A percentile compares a stretch with the other conserved stretches of the same genome.
These are phyloP conservation scores for Fraxinus anomala DNA, from an alignment of 257 asterid genomes.

Conservation along the genomic window DNA sequence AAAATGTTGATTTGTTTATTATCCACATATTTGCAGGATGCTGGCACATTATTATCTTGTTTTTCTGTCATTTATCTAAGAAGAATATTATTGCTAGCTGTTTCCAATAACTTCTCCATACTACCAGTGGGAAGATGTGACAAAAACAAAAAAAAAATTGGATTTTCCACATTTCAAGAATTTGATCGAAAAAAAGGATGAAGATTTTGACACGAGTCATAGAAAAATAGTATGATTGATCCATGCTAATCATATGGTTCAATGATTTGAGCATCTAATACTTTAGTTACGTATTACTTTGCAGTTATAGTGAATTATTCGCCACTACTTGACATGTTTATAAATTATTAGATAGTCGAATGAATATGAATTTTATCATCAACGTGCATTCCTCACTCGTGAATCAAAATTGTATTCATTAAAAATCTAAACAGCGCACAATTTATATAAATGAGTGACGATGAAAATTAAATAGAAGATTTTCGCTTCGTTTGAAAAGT, in stretches of 20 bases:
- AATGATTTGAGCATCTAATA: not conserved
- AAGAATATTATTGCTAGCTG: slow-evolving; percentile 4
- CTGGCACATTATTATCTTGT: not conserved
- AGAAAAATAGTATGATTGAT: not conserved
- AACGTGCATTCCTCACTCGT: too few relatives aligned
- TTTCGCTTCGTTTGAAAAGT: too few relatives aligned
- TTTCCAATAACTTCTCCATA: not conserved
- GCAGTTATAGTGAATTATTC: not conserved
- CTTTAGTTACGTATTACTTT: not conserved
- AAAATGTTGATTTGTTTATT: not conserved
- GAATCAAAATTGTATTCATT: too few relatives aligned
- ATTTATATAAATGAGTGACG: too few relatives aligned
- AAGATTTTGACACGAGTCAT: not conserved
- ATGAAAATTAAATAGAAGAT: too few relatives aligned
- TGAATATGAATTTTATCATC: too few relatives aligned
- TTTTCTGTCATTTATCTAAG: not conserved
- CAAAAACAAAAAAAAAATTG: slow-evolving; percentile 5
- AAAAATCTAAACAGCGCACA: too few relatives aligned
- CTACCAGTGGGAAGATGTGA: slow-evolving; percentile 5
- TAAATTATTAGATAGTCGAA: too few relatives aligned
- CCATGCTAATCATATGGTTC: not conserved
- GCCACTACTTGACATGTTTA: not conserved
- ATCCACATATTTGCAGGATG: not conserved
- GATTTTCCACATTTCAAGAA: not conserved
- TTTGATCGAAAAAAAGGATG: not conserved